Evolutionary conservation across 2,329 filamentous ascomycete genomes (phyloP), one percentile per base, ranked within the genome.

Genomic region (Penicillium sp.): DNA sequence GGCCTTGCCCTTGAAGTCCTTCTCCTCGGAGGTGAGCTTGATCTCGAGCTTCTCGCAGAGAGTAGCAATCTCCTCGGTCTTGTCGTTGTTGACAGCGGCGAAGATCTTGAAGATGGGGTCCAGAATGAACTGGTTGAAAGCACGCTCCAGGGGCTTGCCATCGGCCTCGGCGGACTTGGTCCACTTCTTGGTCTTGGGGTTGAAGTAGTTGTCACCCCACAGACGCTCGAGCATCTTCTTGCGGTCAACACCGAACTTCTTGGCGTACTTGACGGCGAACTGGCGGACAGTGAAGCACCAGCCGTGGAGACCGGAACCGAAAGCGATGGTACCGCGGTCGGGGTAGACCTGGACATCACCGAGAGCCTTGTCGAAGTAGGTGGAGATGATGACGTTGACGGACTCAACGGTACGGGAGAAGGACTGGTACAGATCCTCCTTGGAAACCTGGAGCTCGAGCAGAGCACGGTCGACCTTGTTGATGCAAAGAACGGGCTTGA

Each of bases 151-250:
- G 68, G 82, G 79, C 86, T 96, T 90, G 78, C 92, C 94, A 76
- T 96, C 92, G 78, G 91, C 83, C 68, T 86, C 90, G 72, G 84
- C 84, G 78, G 83, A 86, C 86, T 90, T 98, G 81, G 93, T 94
- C 95, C 95, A 99, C 89, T 99, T 99, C 92, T 98, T 99, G 86
- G 95, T 99, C 84, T 91, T 87, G 73, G 95, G 91, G 88, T 99
- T 98, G 91, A 99, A 99, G 88, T 87, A 99, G 88, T 92, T 97
- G 89, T 99, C 95, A 72, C 95, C 95, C 95, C 95, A 99, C 72
- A 99, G 92, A 89, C 95, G 92, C 86, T 97, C 92, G 91, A 98
- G 96, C 95, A 99, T 97, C 92, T 98, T 98, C 85, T 89, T 90
- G 82, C 93, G 93, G 89, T 99, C 94, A 74, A 99, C 95, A 90